Evolutionary conservation across 805 yeast species (phyloP).

Genomic region (Nematodospora valgi): DNA sequence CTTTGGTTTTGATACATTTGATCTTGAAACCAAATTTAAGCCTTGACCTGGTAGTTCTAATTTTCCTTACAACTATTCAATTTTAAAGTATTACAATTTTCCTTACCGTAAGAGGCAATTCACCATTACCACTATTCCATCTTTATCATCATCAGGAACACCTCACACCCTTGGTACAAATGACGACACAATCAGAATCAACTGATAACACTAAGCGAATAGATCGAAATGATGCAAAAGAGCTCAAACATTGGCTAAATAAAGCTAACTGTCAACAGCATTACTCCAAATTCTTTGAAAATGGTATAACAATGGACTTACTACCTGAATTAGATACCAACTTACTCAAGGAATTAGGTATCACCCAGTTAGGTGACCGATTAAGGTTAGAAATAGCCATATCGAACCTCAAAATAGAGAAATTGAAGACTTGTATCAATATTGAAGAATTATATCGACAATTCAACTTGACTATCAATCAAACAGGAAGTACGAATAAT

Average conservation of each 20-base stretch:
- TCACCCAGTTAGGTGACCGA: constrained; percentile 80
- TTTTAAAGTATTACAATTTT: too few species aligned
- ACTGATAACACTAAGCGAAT: too few species aligned
- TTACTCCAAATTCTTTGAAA: constrained; percentile 33
- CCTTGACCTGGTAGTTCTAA: too few species aligned
- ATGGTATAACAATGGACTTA: constrained; percentile 56
- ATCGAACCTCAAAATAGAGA: constrained; percentile 39
- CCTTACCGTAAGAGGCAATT: too few species aligned
- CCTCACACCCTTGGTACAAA: too few species aligned
- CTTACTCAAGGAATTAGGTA: constrained; percentile 69
- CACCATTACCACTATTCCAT: too few species aligned
- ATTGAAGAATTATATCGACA: constrained; percentile 22
- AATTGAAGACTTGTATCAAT: constrained; percentile 16
- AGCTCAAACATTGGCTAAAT: constrained; percentile 36
- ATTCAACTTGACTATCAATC: neutral
- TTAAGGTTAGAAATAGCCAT: constrained; percentile 63
- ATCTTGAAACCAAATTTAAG: too few species aligned
- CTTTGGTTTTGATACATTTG: too few species aligned
- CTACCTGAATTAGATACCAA: constrained; percentile 58
- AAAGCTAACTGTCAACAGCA: constrained; percentile 33
- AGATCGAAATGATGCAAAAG: constrained; percentile 14
- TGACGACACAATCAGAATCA: too few species aligned
- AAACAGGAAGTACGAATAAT: neutral
- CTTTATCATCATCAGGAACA: too few species aligned
- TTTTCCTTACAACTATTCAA: too few species aligned